Evolutionary conservation across 2,329 filamentous ascomycete species (phyloP), one percentile per base, ranked within the genome.

Genomic region (Pestalotiopsis sp.): DNA sequence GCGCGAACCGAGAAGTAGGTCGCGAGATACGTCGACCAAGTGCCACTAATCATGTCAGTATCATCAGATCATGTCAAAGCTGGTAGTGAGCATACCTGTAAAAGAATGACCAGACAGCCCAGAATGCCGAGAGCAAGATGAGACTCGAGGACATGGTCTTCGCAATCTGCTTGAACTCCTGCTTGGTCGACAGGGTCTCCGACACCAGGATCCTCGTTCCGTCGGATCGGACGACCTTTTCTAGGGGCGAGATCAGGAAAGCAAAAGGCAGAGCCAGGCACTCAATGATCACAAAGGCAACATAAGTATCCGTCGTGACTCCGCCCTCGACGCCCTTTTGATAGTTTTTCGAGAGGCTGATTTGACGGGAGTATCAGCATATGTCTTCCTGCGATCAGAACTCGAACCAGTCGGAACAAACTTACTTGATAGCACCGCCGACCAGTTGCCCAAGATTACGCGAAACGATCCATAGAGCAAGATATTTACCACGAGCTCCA

Each of bases 281-380:
- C 67, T 84, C 81, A 55, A 85, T 84, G 59, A 84, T 83, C 62
- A 85, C 72, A 69, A 85, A 85, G 2, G 82, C 83, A 61, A 85
- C 71, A 58, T 83, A 85, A 3, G 83, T 84, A 67, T 84, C 79
- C 0, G 82, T 80, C 0, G 80, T 80, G 7, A 84, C 76, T 36
- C 82, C 81, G 1, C 81, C 82, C 23, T 72, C 69, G 5, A 70
- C 76, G 9, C 79, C 79, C 68, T 78, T 76, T n/a, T 75, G 63
- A 39, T 81, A 73, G 58, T 81, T 81, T 69, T 81, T 81, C 0
- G 80, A 76, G 23, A 81, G 67, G 69, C 78, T 80, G 41, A 3
- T n/a, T n/a, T 27, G 39, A 45, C 5, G 17, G 17, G 3, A 12
- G 6, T 25, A 3, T 64, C 17, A 64, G 39, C 20, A 9, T 27